phyloP scores from a whole-genome alignment of 169 alveolate species.

The Cyclospora cayetanensis region DNA sequence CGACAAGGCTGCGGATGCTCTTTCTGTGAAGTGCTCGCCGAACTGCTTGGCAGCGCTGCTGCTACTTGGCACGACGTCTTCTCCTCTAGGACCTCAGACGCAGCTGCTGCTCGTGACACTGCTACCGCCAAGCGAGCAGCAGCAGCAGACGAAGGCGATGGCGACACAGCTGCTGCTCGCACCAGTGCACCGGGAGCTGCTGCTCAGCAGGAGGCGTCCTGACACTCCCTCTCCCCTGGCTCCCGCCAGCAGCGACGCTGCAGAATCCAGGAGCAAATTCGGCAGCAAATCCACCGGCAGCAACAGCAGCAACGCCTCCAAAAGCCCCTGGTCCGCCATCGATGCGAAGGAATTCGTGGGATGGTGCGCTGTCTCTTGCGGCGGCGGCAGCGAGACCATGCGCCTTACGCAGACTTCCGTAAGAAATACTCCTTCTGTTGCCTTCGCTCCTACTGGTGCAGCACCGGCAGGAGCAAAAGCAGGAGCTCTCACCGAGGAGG shows the following conservation, averaged over 20 bases:
- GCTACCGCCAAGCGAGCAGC: constrained; percentile 51
- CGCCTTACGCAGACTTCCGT: too few species aligned
- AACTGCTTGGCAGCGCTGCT: constrained; percentile 20
- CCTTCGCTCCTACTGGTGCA: too few species aligned
- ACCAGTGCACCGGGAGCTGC: neutral
- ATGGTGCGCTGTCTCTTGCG: constrained; percentile 48
- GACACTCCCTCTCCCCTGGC: too few species aligned
- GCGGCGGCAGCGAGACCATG: too few species aligned
- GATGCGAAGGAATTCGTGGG: constrained; percentile 51
- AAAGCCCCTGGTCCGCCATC: neutral
- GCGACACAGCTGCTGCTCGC: constrained; percentile 2
- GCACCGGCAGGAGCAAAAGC: constrained; percentile 31
- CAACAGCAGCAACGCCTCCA: constrained; percentile 35
- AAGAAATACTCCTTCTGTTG: too few species aligned
- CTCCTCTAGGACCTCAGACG: constrained; percentile 30
- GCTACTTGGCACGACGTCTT: constrained; percentile 26
- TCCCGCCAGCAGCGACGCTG: neutral
- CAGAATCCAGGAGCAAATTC: too few species aligned
- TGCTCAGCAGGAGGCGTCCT: too few species aligned
- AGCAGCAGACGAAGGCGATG: constrained; percentile 37
- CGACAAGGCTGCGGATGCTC: neutral
- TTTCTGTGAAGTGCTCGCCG: neutral
- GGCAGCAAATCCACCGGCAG: neutral
- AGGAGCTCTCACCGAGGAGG: neutral
- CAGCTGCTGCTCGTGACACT: constrained; percentile 40